phyloP scores from a whole-genome alignment of 768 basidiomycete genomes.

The Porpolomopsis calyptriformis region DNA sequence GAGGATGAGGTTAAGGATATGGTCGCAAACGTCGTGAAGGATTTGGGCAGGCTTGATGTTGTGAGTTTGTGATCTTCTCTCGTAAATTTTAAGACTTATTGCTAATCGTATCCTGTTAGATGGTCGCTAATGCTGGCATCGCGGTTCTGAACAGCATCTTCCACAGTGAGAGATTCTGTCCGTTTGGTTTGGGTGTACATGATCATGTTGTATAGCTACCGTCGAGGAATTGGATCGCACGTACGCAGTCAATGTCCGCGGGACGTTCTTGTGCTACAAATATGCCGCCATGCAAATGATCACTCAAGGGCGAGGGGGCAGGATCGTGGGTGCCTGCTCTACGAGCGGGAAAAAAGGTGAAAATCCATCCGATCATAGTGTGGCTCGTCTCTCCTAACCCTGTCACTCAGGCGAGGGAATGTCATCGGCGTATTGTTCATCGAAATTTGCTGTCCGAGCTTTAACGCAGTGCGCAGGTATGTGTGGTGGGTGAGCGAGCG shows the following conservation, averaged over 20 bases:
- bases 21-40: slow-evolving; percentile 15
- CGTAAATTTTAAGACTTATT: background rate
- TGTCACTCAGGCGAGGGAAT: background rate
- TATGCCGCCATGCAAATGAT: slow-evolving; percentile 58
- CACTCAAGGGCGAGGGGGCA: slow-evolving; percentile 38
- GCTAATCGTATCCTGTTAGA: slow-evolving; percentile 11
- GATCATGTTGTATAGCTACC: slow-evolving; percentile 14
- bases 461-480: slow-evolving; percentile 31
- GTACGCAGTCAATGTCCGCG: slow-evolving; percentile 44
- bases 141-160: slow-evolving; percentile 9
- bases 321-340: slow-evolving; percentile 41
- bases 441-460: slow-evolving; percentile 32
- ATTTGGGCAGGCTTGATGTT: slow-evolving; percentile 20
- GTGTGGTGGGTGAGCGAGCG: no score
- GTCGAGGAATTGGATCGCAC: slow-evolving; percentile 30
- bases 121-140: slow-evolving; percentile 26
- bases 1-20: slow-evolving; percentile 22
- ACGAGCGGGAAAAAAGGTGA: slow-evolving; percentile 21
- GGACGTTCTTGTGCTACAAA: slow-evolving; percentile 52
- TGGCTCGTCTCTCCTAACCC: background rate
- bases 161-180: slow-evolving; percentile 11
- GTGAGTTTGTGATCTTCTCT: slow-evolving; percentile 9
- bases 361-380: background rate
- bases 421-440: slow-evolving; percentile 20
- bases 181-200: background rate